phyloP scores from a whole-genome alignment of 2,329 filamentous ascomycete genomes.

The Xylariales sp. region DNA sequence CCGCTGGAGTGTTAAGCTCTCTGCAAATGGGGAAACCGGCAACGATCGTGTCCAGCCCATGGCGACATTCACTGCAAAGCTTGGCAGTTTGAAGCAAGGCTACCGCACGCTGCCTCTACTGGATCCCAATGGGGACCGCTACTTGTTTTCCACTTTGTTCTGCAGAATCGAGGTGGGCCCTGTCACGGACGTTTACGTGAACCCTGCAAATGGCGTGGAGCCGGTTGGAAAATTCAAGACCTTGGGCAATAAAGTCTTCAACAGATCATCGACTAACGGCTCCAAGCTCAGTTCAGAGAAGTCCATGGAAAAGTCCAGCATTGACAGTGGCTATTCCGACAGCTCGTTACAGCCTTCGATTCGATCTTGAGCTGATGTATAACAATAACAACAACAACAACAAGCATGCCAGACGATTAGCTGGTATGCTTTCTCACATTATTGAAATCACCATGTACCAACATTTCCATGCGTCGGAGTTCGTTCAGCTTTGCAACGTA shows the following conservation, averaged over 20 bases:
- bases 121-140: constrained; percentile 85
- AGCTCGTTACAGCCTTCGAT: constrained; percentile 11
- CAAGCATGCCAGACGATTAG: too few species aligned
- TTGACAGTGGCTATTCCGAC: constrained; percentile 32
- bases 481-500: constrained; percentile 9
- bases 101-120: constrained; percentile 89
- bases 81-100: constrained; percentile 82
- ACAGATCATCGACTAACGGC: constrained; percentile 42
- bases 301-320: constrained; percentile 36
- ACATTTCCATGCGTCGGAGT: constrained; percentile 12
- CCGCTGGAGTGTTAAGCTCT: constrained; percentile 87
- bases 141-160: constrained; percentile 91
- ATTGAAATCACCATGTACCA: constrained; percentile 15
- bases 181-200: constrained; percentile 52
- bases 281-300: constrained; percentile 7
- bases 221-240: constrained; percentile 52
- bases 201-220: constrained; percentile 33
- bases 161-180: constrained; percentile 72
- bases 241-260: constrained; percentile 54
- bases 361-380: constrained; percentile 5
- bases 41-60: constrained; percentile 62
- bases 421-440: not conserved
- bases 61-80: constrained; percentile 89
- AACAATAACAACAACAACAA: too few species aligned
- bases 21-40: constrained; percentile 67